phyloP scores from a whole-genome alignment of 2,329 filamentous ascomycete genomes.

The Sporothrix euskadiensis region DNA sequence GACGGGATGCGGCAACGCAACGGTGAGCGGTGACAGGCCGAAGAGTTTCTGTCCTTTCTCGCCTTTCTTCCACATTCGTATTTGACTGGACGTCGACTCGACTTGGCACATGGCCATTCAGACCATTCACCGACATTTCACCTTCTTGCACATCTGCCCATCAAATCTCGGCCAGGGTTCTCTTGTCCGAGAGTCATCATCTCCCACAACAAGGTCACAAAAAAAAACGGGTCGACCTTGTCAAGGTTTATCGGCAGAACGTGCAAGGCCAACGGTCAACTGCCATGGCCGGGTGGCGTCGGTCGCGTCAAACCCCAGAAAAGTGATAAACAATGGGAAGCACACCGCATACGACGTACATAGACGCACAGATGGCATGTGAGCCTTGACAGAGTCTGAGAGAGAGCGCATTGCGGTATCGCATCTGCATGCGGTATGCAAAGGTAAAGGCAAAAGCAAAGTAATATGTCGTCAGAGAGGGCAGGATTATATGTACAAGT shows the following conservation, averaged over 20 bases:
- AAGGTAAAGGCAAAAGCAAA: background rate
- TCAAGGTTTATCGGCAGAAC: background rate
- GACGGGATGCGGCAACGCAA: background rate
- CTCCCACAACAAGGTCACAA: background rate
- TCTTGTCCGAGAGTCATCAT: background rate
- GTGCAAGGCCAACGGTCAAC: background rate
- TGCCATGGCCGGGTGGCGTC: background rate
- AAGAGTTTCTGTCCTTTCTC: background rate
- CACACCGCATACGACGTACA: background rate
- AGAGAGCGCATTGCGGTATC: background rate
- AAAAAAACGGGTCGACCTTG: background rate
- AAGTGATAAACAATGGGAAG: background rate
- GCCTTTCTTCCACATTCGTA: background rate
- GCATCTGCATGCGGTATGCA: background rate
- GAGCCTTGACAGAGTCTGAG: background rate
- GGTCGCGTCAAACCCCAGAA: background rate
- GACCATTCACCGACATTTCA: slow-evolving; percentile 17
- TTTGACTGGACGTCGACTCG: slow-evolving; percentile 4
- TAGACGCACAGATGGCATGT: background rate
- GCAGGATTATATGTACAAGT: background rate
- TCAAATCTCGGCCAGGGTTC: background rate
- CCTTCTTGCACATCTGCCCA: background rate
- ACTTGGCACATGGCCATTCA: slow-evolving; percentile 14
- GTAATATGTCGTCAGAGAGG: background rate
- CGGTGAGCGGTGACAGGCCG: background rate